phyloP scores from a whole-genome alignment of 75 land plant genomes.

The Cunninghamia lanceolata region DNA sequence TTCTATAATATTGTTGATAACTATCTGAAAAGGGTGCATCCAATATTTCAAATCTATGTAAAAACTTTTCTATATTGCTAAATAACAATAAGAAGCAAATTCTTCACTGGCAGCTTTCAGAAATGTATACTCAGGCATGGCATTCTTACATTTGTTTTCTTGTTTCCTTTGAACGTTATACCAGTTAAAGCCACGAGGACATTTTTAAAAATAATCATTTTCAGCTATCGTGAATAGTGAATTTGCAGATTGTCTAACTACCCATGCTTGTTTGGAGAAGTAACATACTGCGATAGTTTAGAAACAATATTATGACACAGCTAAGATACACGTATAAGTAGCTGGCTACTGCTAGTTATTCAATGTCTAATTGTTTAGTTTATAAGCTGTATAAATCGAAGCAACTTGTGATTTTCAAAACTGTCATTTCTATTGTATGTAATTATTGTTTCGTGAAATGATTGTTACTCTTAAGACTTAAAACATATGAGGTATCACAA shows the following conservation, averaged over 20 bases:
- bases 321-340: too few relatives aligned
- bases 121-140: neutral
- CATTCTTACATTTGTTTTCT: neutral
- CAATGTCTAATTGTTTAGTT: too few relatives aligned
- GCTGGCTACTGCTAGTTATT: too few relatives aligned
- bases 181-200: neutral
- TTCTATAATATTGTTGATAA: neutral
- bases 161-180: neutral
- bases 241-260: too few relatives aligned
- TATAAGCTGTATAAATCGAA: too few relatives aligned
- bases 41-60: neutral
- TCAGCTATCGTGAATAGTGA: too few relatives aligned
- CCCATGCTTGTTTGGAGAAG: too few relatives aligned
- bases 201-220: too few relatives aligned
- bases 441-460: neutral
- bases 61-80: neutral
- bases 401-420: too few relatives aligned
- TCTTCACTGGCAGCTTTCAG: neutral
- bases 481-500: neutral
- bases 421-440: neutral
- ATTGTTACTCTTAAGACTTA: neutral
- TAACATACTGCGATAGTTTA: too few relatives aligned
- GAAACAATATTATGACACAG: too few relatives aligned
- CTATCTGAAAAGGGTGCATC: neutral
- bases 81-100: neutral